phyloP scores from a whole-genome alignment of 2,329 filamentous ascomycete species.

The Aspergillus udagawae region DNA sequence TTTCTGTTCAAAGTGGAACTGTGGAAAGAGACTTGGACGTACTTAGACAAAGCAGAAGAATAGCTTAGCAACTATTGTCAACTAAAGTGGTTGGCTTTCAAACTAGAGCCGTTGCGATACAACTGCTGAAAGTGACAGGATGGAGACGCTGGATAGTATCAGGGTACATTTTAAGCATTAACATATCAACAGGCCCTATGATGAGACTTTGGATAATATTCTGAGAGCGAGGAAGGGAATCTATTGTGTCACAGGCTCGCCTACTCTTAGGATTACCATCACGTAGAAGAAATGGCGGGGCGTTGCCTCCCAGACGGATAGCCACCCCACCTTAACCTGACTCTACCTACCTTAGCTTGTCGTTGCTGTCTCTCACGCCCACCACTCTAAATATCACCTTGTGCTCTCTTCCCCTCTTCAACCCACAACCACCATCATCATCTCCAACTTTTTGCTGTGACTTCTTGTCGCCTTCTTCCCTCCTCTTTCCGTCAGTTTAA shows the following conservation, averaged over 20 bases:
- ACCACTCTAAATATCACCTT: constrained; percentile 9
- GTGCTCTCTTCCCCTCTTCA: background rate
- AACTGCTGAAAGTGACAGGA: background rate
- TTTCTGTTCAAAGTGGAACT: background rate
- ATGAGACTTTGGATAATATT: background rate
- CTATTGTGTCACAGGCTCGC: background rate
- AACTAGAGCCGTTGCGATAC: background rate
- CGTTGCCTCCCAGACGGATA: background rate
- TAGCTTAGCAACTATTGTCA: background rate
- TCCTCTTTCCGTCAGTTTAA: background rate
- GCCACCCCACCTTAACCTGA: background rate
- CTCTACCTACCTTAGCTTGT: constrained; percentile 4
- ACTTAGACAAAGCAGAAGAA: background rate
- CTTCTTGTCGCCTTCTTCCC: constrained; percentile 1
- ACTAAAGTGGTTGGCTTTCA: background rate
- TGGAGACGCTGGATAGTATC: background rate
- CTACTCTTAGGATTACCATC: background rate
- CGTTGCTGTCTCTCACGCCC: constrained; percentile 8
- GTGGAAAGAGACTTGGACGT: background rate
- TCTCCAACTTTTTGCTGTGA: constrained; percentile 3
- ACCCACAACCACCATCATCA: background rate
- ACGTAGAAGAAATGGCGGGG: background rate
- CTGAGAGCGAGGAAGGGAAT: background rate
- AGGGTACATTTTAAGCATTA: background rate
- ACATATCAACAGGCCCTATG: background rate